Conservation (phyloP, 2,329 filamentous ascomycete species). For the Drechslerella stenobrocha region DNA sequence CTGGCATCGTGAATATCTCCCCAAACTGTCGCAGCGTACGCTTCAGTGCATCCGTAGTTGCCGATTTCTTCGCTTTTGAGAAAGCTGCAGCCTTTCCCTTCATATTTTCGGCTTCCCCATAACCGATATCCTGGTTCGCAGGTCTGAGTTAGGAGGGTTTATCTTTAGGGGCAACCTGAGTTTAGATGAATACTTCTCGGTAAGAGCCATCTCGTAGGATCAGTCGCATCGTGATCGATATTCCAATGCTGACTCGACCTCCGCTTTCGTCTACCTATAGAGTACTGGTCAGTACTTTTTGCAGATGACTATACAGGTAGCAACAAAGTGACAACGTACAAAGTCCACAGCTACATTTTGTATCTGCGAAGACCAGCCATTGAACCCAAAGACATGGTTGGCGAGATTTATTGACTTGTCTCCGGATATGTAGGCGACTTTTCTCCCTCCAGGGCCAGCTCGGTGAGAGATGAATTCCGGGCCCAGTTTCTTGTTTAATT, state of each 20-base stretch:
- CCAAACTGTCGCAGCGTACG: slow-evolving; percentile 87
- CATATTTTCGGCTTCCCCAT: slow-evolving; percentile 93
- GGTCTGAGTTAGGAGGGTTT: neutral
- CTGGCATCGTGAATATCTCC: slow-evolving; percentile 94
- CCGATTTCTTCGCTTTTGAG: slow-evolving; percentile 98
- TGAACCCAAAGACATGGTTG: slow-evolving; percentile 95
- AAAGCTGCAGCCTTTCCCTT: slow-evolving; percentile 94
- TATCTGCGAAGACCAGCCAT: slow-evolving; percentile 96
- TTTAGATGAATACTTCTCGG: slow-evolving; percentile 66
- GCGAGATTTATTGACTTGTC: slow-evolving; percentile 95
- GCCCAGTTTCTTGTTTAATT: slow-evolving; percentile 88
- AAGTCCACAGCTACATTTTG: slow-evolving; percentile 94
- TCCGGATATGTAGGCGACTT: slow-evolving; percentile 90
- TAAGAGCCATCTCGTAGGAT: slow-evolving; percentile 92
- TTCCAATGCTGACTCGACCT: slow-evolving; percentile 75
- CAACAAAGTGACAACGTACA: slow-evolving; percentile 58
- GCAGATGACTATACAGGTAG: neutral
- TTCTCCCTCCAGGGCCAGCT: slow-evolving; percentile 77
- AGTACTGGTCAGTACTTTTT: slow-evolving; percentile 17
- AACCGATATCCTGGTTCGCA: slow-evolving; percentile 74
- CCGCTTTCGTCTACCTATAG: slow-evolving; percentile 75
- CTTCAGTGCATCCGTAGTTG: slow-evolving; percentile 91
- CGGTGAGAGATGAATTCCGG: slow-evolving; percentile 93
- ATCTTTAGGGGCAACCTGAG: neutral
- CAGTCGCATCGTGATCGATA: slow-evolving; percentile 88